phyloP scores from a whole-genome alignment of 202 grass and related monocot species.

The Bolboschoenoplectus hybrid region DNA sequence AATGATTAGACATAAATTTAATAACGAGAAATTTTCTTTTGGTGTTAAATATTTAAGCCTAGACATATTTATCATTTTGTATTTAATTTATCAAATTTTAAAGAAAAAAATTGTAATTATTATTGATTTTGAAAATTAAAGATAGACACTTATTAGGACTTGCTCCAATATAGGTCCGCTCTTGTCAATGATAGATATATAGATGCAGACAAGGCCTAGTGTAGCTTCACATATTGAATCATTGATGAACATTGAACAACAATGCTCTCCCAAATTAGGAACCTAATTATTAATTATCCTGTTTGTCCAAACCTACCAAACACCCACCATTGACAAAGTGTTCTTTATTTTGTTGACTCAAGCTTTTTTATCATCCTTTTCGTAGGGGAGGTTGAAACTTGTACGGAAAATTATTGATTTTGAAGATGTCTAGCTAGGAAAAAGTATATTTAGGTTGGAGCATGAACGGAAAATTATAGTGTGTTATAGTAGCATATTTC shows the following conservation, averaged over 20 bases:
- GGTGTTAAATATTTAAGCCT: no score
- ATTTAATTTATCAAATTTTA: no score
- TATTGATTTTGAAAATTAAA: no score
- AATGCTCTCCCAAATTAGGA: background rate
- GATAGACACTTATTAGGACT: no score
- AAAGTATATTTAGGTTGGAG: background rate
- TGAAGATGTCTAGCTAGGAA: background rate
- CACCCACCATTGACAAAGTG: background rate
- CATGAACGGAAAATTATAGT: background rate
- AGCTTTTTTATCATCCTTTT: background rate
- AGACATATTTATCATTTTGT: no score
- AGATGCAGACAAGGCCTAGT: background rate
- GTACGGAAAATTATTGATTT: background rate
- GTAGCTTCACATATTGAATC: background rate
- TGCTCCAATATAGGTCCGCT: no score
- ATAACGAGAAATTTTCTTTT: no score
- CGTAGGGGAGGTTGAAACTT: background rate
- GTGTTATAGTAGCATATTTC: background rate
- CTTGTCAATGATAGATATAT: no score
- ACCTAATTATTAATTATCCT: conserved; percentile 1
- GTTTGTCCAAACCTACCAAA: background rate
- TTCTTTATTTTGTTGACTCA: background rate
- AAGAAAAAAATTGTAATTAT: no score
- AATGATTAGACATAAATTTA: background rate
- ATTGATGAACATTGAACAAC: background rate